A percentile compares a stretch with the other conserved stretches of the same genome.
phyloP scores from a whole-genome alignment of 2,329 filamentous ascomycete species.

The Zopfia rhizophila region DNA sequence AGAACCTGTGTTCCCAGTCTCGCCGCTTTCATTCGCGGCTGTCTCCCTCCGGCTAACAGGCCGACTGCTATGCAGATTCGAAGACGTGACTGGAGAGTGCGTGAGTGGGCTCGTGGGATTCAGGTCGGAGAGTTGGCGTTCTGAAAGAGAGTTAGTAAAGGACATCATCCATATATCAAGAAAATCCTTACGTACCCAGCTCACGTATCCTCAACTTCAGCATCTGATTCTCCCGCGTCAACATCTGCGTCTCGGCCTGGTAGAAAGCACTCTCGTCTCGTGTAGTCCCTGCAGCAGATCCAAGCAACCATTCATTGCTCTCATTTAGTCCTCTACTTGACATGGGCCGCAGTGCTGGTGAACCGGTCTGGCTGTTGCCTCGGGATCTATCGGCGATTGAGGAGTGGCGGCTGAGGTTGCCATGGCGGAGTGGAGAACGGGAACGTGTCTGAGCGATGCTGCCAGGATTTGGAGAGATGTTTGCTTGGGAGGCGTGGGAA shows the following conservation, averaged over 20 bases:
- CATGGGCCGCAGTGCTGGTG: constrained; percentile 62
- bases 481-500: constrained; percentile 42
- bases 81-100: constrained; percentile 42
- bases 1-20: too few species aligned
- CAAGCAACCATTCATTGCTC: constrained; percentile 72
- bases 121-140: constrained; percentile 46
- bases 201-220: constrained; percentile 78
- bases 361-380: constrained; percentile 52
- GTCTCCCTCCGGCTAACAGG: constrained; percentile 23
- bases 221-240: constrained; percentile 86
- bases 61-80: constrained; percentile 36
- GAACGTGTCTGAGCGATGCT: constrained; percentile 59
- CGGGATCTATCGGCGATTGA: constrained; percentile 52
- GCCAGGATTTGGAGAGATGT: constrained; percentile 53
- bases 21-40: constrained; percentile 9
- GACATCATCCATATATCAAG: not conserved
- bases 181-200: constrained; percentile 63
- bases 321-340: constrained; percentile 54
- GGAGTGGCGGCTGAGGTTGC: constrained; percentile 56
- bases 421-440: constrained; percentile 43
- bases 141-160: constrained; percentile 29
- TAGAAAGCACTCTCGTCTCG: constrained; percentile 83
- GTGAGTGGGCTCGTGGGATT: constrained; percentile 44
- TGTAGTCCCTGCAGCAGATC: constrained; percentile 40
- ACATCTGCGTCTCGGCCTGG: constrained; percentile 81